Evolutionary conservation across 805 yeast species (phyloP).

Genomic region (Myxozyma geophila): DNA sequence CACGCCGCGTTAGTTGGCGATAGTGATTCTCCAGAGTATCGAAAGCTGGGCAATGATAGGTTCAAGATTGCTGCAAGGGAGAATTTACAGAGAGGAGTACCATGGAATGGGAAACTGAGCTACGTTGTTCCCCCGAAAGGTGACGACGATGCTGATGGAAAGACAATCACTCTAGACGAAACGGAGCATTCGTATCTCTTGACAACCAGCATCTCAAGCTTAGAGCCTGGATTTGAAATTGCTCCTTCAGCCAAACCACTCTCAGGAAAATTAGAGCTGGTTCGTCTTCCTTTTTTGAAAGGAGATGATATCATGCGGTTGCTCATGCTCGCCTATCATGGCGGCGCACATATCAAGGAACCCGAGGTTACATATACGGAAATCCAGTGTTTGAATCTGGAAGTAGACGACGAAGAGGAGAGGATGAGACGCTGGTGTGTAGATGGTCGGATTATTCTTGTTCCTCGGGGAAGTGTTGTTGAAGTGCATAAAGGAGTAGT

Average conservation of each 20-base stretch:
- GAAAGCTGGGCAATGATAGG: slow-evolving; percentile 66
- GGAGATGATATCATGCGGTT: slow-evolving; percentile 55
- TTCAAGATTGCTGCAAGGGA: slow-evolving; percentile 70
- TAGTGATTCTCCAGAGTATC: slow-evolving; percentile 69
- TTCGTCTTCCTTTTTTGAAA: slow-evolving; percentile 51
- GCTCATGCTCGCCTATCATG: slow-evolving; percentile 60
- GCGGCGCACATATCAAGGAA: slow-evolving; percentile 60
- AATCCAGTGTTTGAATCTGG: slow-evolving; percentile 42
- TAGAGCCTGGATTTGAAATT: slow-evolving; percentile 65
- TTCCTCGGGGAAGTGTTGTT: slow-evolving; percentile 37
- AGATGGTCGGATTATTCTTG: slow-evolving; percentile 61
- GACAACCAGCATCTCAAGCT: slow-evolving; percentile 57
- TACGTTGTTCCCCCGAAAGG: slow-evolving; percentile 23
- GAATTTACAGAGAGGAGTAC: slow-evolving; percentile 57
- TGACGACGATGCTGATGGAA: neutral
- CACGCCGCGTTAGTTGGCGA: slow-evolving; percentile 86
- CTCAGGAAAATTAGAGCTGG: slow-evolving; percentile 51
- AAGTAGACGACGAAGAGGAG: slow-evolving; percentile 42
- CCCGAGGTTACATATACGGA: slow-evolving; percentile 53
- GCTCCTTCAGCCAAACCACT: slow-evolving; percentile 62
- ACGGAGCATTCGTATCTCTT: slow-evolving; percentile 65
- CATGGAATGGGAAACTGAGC: slow-evolving; percentile 53
- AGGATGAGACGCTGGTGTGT: slow-evolving; percentile 61
- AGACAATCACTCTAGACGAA: slow-evolving; percentile 19
- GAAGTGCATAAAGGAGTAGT: slow-evolving; percentile 28